Percentiles rank a stretch among this genome's conserved stretches.
Conservation (phyloP, 2,329 filamentous ascomycete species). For the Fusarium redolens region DNA sequence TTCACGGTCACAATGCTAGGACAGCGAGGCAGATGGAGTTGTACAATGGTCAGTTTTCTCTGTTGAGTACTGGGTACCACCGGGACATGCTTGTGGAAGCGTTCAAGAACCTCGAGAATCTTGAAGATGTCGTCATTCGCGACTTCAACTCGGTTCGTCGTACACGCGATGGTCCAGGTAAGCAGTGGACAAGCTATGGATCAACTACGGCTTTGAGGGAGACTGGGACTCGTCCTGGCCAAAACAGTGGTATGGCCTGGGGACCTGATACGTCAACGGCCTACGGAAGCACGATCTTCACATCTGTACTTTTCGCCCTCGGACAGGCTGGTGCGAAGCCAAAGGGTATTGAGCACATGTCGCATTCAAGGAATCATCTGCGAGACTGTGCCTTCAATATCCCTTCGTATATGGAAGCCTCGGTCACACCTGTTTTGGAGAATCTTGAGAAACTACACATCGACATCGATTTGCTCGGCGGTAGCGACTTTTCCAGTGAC, state of each 20-base stretch:
- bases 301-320: slow-evolving; percentile 56
- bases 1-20: slow-evolving; percentile 20
- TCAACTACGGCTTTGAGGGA: slow-evolving; percentile 52
- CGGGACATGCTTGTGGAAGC: slow-evolving; percentile 67
- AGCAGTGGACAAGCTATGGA: slow-evolving; percentile 68
- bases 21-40: slow-evolving; percentile 27
- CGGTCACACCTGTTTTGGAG: slow-evolving; percentile 55
- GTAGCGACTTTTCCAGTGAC: slow-evolving; percentile 1
- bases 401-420: slow-evolving; percentile 51
- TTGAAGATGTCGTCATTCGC: slow-evolving; percentile 68
- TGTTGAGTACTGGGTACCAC: slow-evolving; percentile 59
- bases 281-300: slow-evolving; percentile 53
- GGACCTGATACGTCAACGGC: slow-evolving; percentile 6
- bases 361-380: slow-evolving; percentile 50
- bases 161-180: slow-evolving; percentile 57
- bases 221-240: slow-evolving; percentile 46
- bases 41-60: slow-evolving; percentile 39
- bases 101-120: slow-evolving; percentile 64
- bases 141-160: slow-evolving; percentile 66
- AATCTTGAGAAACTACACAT: slow-evolving; percentile 58
- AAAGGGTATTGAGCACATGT: slow-evolving; percentile 60
- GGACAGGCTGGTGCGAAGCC: slow-evolving; percentile 53
- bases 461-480: slow-evolving; percentile 40
- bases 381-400: slow-evolving; percentile 60
- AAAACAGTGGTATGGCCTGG: not conserved